These are phyloP conservation scores for Chaetomium sp. DNA, from an alignment of 2,329 filamentous ascomycete genomes.

Conservation along the genomic window DNA sequence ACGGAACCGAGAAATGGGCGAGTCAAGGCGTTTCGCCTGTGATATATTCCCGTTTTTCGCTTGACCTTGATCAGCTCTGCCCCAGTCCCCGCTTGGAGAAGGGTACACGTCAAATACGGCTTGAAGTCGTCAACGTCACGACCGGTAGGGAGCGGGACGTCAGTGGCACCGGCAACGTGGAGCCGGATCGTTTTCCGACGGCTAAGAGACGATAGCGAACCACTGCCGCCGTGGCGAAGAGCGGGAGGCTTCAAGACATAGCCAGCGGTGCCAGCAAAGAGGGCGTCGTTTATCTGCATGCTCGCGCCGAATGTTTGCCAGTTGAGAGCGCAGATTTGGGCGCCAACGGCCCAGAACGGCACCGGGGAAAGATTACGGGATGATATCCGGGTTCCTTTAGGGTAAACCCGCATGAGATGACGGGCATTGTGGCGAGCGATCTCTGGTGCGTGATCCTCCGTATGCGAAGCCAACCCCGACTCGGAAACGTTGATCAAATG, in stretches of 20 bases:
- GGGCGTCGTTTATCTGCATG: conserved; percentile 69
- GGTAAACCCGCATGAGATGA: conserved; percentile 71
- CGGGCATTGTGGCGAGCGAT: conserved; percentile 58
- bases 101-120: not conserved
- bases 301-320: conserved; percentile 68
- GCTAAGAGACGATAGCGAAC: not conserved
- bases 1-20: not conserved
- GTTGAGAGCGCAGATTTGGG: conserved; percentile 70
- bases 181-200: not conserved
- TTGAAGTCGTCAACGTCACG: not conserved
- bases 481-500: conserved; percentile 72
- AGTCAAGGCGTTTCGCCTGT: not conserved
- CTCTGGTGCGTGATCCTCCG: conserved; percentile 38
- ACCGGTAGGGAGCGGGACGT: not conserved
- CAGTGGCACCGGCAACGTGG: not conserved
- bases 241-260: conserved; percentile 63
- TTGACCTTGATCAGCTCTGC: not conserved
- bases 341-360: conserved; percentile 67
- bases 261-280: conserved; percentile 66
- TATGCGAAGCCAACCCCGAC: conserved; percentile 55
- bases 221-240: not conserved
- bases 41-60: not conserved
- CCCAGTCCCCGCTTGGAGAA: not conserved
- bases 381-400: conserved; percentile 69
- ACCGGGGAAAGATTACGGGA: conserved; percentile 65